These are phyloP conservation scores for Beauveria caledonica DNA, from an alignment of 2,329 filamentous ascomycete species.

Conservation along the genomic window DNA sequence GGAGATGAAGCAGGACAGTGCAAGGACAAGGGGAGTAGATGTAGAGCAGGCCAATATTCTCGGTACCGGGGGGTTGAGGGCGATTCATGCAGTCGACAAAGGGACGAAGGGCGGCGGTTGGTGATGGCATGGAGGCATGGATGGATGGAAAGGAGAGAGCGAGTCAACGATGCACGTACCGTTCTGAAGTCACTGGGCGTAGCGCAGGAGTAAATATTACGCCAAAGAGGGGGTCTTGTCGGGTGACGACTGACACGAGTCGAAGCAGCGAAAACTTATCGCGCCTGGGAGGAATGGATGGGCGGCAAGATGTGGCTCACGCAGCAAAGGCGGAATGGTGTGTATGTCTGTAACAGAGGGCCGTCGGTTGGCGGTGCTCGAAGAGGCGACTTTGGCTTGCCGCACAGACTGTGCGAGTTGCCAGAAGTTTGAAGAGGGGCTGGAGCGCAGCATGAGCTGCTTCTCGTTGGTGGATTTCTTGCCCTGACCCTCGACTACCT, in stretches of 20 bases:
- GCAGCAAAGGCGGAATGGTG: not conserved
- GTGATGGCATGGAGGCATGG: not conserved
- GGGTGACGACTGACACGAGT: not conserved
- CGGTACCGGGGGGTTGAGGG: not conserved
- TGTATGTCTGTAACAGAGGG: constrained; percentile 8
- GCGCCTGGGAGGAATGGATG: not conserved
- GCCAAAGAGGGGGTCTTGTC: not conserved
- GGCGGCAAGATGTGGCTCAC: not conserved
- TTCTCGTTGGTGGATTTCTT: not conserved
- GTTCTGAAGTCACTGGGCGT: not conserved
- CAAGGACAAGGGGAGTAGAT: not conserved
- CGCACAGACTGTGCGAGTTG: constrained; percentile 6
- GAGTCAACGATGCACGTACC: constrained; percentile 9
- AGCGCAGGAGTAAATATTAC: not conserved
- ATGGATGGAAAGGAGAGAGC: not conserved
- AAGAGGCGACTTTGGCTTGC: constrained; percentile 6
- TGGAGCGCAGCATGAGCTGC: not conserved
- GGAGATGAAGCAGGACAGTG: not conserved
- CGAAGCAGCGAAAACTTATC: constrained; percentile 4
- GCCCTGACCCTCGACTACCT: not conserved
- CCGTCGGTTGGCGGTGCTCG: constrained; percentile 4
- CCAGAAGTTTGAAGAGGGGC: constrained; percentile 1
- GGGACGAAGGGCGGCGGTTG: not conserved
- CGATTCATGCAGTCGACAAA: not conserved
- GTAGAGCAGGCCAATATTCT: not conserved